Conservation (phyloP, 176 grass and related monocot genomes). For the Bothriochloa decipiens region DNA sequence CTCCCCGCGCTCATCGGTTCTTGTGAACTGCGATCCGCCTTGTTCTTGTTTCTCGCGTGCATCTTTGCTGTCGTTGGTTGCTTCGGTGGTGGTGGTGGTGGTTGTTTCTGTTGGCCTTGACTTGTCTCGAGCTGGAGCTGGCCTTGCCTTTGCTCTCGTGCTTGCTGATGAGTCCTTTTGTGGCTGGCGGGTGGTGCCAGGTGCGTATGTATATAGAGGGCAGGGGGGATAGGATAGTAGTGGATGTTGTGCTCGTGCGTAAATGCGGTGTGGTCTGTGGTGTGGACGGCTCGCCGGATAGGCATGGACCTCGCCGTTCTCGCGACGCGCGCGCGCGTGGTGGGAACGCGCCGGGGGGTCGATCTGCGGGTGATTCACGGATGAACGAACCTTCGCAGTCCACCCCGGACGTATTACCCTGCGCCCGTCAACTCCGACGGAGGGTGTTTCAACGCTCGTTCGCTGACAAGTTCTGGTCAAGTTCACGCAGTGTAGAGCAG, state of each 20-base stretch:
- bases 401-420: not conserved
- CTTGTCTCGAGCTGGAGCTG: conserved; percentile 17
- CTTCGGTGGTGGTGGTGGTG: not conserved
- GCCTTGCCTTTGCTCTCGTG: not conserved
- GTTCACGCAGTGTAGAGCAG: not conserved
- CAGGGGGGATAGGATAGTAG: not conserved
- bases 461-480: conserved; percentile 17
- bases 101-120: not conserved
- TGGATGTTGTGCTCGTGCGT: not conserved
- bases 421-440: not conserved
- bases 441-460: not conserved
- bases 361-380: not conserved
- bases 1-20: not conserved
- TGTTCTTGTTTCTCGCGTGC: not conserved
- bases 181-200: not conserved
- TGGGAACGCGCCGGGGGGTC: not conserved
- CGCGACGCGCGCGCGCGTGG: not conserved
- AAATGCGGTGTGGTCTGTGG: not conserved
- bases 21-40: not conserved
- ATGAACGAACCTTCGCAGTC: not conserved
- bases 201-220: conserved; percentile 1
- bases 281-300: not conserved
- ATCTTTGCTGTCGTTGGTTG: not conserved
- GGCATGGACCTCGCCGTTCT: not conserved
- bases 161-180: not conserved